Percentiles rank a stretch among this genome's conserved stretches.
These are phyloP conservation scores for Inga oerstediana DNA, from an alignment of 306 rosid species.

Conservation along the genomic window DNA sequence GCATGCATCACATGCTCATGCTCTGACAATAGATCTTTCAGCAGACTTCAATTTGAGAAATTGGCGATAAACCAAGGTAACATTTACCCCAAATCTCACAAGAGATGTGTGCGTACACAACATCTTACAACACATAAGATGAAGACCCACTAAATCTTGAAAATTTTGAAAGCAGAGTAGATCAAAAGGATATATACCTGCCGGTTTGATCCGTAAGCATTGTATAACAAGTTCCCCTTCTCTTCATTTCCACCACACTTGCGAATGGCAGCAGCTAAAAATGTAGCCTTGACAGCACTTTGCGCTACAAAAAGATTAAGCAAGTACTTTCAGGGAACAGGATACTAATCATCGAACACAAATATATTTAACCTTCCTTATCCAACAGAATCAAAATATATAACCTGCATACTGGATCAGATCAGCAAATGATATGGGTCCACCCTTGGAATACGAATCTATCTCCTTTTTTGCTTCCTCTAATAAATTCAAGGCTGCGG, in stretches of 20 bases:
- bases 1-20: not conserved
- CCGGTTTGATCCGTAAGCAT: slow-evolving; percentile 91
- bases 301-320: slow-evolving; percentile 60
- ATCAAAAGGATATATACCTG: slow-evolving; percentile 63
- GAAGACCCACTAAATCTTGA: not conserved
- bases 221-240: slow-evolving; percentile 74
- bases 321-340: slow-evolving; percentile 24
- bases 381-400: slow-evolving; percentile 14
- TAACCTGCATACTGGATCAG: slow-evolving; percentile 82
- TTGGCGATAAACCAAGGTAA: not conserved
- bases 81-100: not conserved
- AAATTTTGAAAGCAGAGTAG: not conserved
- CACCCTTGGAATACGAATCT: slow-evolving; percentile 88
- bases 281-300: slow-evolving; percentile 77
- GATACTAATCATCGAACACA: not conserved
- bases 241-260: slow-evolving; percentile 95
- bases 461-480: slow-evolving; percentile 92
- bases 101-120: not conserved
- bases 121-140: slow-evolving; percentile 2
- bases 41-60: not conserved
- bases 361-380: slow-evolving; percentile 6
- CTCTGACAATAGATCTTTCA: not conserved
- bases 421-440: slow-evolving; percentile 89
- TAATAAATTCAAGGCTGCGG: slow-evolving; percentile 71
- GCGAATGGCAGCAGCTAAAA: slow-evolving; percentile 85